Evolutionary conservation across 345 rosid species (phyloP).

Genomic region (Hibiscus syriacus): DNA sequence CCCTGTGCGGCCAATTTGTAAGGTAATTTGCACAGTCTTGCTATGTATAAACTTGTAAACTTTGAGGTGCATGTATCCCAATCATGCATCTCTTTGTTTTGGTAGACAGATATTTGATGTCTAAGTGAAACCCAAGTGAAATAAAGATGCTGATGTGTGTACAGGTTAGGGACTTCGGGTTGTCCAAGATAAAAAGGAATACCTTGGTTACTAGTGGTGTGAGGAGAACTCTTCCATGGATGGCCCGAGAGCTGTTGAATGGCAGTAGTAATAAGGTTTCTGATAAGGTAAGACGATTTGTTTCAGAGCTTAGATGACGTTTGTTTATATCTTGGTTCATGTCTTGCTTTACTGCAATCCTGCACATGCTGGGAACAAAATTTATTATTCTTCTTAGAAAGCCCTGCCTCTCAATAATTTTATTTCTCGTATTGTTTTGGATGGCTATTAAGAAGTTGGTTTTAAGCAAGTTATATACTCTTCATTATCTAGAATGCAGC

Average conservation of each 20-base stretch:
- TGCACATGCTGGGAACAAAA: neutral
- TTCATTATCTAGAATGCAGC: neutral
- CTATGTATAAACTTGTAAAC: neutral
- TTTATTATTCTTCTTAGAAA: conserved; percentile 1
- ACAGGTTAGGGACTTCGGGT: conserved; percentile 76
- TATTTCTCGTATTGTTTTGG: neutral
- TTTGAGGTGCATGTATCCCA: neutral
- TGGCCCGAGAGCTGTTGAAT: conserved; percentile 75
- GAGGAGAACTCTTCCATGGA: conserved; percentile 78
- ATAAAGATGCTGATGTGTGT: neutral
- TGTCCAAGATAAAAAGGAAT: conserved; percentile 70
- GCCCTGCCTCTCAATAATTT: neutral
- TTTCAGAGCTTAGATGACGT: neutral
- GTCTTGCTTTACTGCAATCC: neutral
- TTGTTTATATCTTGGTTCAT: neutral
- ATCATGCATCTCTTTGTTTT: neutral
- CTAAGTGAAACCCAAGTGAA: neutral
- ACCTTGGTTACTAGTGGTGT: conserved; percentile 84
- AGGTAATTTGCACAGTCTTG: conserved; percentile 36
- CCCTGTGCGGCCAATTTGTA: conserved; percentile 88
- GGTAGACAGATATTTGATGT: neutral
- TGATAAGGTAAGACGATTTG: conserved; percentile 43
- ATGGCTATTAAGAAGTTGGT: neutral
- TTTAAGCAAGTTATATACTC: neutral
- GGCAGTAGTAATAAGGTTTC: conserved; percentile 71